Evolutionary conservation across 2,329 filamentous ascomycete species (phyloP), one percentile per base, ranked within the genome.

Genomic region (Fragosphaeria purpurea): DNA sequence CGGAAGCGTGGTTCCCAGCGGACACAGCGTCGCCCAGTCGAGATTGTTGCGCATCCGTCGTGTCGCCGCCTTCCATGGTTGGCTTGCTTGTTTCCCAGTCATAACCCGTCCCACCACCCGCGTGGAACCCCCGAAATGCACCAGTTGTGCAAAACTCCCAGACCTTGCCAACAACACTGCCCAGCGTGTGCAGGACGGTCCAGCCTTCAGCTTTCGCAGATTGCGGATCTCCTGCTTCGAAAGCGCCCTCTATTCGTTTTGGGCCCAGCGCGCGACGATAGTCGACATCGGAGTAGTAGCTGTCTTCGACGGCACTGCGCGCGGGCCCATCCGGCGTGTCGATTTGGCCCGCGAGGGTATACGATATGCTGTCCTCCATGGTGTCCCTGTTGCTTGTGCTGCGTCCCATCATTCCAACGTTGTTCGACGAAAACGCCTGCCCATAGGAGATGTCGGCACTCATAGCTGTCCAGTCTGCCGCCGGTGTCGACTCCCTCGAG

Each of bases 51-150:
- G 7, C 35, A 11, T 37, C 35, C 35, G 35, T 11, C 7, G 7
- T 11, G 35, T 37, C 35, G 7, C 35, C 35, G 7, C 35, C 7
- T 11, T 37, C 7, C 35, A 11, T 11, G 7, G 35, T 11, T 8
- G 66, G 64, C 22, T 61, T 65, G 46, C 57, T 62, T 11, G 51
- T 57, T 12, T 66, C 62, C 55, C 62, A 62, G 47, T 55, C 70
- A 61, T 90, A 95, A 32, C 80, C 82, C 53, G 73, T 74, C 7
- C 90, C 91, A 4, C 85, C 88, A 7, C 90, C 91, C 10, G 90
- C 88, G 55, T 90, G 83, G 64, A 96, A 96, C 0, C 90, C 90
- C 50, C 78, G 77, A 61, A 96, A 94, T 0, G 85, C 79, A 7
- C 76, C 80, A 0, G 71, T 70, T 63, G 73, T 86, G 70, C 90